Evolutionary conservation across 2,329 filamentous ascomycete species (phyloP).

Genomic region (Neodidymelliopsis sp.): DNA sequence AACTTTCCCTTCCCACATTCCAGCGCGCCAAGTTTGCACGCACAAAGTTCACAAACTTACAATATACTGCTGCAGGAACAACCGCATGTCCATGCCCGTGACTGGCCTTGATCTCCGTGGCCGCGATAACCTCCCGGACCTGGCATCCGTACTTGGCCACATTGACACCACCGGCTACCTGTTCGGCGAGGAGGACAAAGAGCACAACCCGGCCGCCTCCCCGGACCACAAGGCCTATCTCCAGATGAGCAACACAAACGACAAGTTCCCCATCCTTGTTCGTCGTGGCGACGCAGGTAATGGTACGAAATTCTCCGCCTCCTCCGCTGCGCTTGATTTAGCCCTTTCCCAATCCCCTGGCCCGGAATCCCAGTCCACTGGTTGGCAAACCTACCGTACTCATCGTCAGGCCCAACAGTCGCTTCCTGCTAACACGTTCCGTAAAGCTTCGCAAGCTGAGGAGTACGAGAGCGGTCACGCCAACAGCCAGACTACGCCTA

Average conservation of each 20-base stretch:
- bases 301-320: conserved; percentile 74
- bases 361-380: conserved; percentile 63
- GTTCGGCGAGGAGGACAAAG: conserved; percentile 73
- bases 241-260: conserved; percentile 76
- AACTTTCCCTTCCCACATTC: conserved; percentile 24
- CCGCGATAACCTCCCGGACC: conserved; percentile 58
- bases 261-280: conserved; percentile 86
- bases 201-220: conserved; percentile 61
- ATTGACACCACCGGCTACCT: conserved; percentile 87
- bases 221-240: conserved; percentile 74
- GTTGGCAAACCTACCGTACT: conserved; percentile 66
- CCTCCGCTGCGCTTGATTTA: conserved; percentile 81
- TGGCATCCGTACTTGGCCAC: conserved; percentile 69
- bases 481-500: conserved; percentile 52
- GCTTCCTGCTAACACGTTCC: conserved; percentile 63
- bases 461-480: conserved; percentile 48
- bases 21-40: conserved; percentile 26
- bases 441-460: conserved; percentile 49
- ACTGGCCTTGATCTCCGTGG: conserved; percentile 72
- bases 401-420: conserved; percentile 71
- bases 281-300: conserved; percentile 66
- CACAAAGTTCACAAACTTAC: conserved; percentile 22
- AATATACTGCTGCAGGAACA: conserved; percentile 64
- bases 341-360: conserved; percentile 73
- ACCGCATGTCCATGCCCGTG: conserved; percentile 94